A percentile compares a stretch with the other conserved stretches of the same genome.
Conservation (phyloP, 2,329 filamentous ascomycete species). For the Phyllosticta citribraziliensis region DNA sequence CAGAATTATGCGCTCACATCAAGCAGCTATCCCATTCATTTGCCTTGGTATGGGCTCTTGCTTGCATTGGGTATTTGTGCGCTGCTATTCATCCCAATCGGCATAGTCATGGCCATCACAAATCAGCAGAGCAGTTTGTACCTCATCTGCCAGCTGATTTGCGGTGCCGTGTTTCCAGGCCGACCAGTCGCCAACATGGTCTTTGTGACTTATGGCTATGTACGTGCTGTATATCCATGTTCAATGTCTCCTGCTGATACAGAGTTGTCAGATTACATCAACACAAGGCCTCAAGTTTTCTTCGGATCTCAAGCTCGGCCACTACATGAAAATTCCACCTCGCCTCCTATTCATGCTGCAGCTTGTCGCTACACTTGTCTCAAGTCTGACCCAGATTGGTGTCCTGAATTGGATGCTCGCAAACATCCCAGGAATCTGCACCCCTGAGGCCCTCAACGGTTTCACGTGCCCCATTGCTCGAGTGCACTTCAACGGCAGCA, state of each 20-base stretch:
- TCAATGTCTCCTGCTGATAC: neutral
- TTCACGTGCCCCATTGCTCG: conserved; percentile 82
- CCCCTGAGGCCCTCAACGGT: conserved; percentile 67
- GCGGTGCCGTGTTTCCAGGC: conserved; percentile 71
- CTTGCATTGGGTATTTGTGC: conserved; percentile 69
- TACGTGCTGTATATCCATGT: neutral
- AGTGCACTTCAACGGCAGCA: conserved; percentile 83
- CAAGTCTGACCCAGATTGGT: conserved; percentile 69
- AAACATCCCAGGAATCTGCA: conserved; percentile 69
- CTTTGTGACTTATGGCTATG: conserved; percentile 79
- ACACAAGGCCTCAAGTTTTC: conserved; percentile 86
- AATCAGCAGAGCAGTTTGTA: conserved; percentile 84
- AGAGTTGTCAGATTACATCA: conserved; percentile 53
- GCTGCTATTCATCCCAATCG: conserved; percentile 79
- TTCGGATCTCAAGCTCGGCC: conserved; percentile 75
- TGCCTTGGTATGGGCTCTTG: conserved; percentile 79
- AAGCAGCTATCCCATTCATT: conserved; percentile 52
- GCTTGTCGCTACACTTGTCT: conserved; percentile 64
- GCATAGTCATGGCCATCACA: conserved; percentile 87
- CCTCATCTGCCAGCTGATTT: conserved; percentile 76
- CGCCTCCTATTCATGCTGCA: conserved; percentile 71
- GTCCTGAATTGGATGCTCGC: conserved; percentile 87
- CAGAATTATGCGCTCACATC: conserved; percentile 12
- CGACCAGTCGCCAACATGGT: conserved; percentile 88
- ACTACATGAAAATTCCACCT: conserved; percentile 81